Evolutionary conservation across 768 basidiomycete species (phyloP).

Genomic region (Psilocybe subaeruginosa): DNA sequence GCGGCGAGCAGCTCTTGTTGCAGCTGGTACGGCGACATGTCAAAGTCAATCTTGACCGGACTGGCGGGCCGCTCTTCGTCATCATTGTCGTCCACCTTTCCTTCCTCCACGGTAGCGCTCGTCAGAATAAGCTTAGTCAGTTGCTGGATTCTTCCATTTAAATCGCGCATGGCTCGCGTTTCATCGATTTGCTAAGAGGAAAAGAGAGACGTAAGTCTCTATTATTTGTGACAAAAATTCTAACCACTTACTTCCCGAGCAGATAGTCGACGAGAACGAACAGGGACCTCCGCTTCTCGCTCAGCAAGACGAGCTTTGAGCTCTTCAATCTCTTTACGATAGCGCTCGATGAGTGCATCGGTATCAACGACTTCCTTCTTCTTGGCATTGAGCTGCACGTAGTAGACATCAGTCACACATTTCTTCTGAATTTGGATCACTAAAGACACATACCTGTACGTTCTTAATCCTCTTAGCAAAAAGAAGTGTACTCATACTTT

Average conservation of each 20-base stretch:
- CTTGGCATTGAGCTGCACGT: constrained; percentile 69
- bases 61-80: constrained; percentile 79
- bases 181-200: constrained; percentile 75
- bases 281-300: constrained; percentile 64
- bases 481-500: constrained; percentile 85
- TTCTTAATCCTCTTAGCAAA: constrained; percentile 93
- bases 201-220: not conserved
- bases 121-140: constrained; percentile 85
- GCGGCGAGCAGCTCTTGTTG: constrained; percentile 88
- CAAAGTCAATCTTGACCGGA: constrained; percentile 88
- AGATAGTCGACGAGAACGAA: constrained; percentile 49
- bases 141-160: constrained; percentile 80
- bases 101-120: constrained; percentile 79
- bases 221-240: not conserved
- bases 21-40: constrained; percentile 87
- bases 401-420: not conserved
- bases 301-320: constrained; percentile 76
- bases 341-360: constrained; percentile 91
- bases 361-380: constrained; percentile 95
- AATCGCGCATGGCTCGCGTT: constrained; percentile 81
- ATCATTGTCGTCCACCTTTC: constrained; percentile 68
- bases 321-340: constrained; percentile 92
- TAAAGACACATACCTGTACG: constrained; percentile 59
- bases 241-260: constrained; percentile 46
- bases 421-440: not conserved